Evolutionary conservation across 805 yeast species (phyloP), one percentile per base, ranked within the genome.

Genomic region (Wickerhamomyces rabaulensis): DNA sequence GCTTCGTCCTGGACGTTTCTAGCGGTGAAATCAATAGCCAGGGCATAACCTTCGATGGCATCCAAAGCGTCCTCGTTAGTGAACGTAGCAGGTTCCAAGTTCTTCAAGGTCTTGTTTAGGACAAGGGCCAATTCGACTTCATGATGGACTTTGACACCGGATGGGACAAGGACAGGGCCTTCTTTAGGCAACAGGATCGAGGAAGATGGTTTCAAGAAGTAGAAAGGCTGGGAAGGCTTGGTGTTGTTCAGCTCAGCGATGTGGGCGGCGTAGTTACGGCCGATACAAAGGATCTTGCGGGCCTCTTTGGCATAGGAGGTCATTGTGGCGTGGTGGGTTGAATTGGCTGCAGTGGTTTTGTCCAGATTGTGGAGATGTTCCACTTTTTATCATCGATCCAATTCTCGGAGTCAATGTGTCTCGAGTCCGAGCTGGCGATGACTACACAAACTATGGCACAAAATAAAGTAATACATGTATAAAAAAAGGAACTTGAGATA

Each of bases 231-330:
- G 31, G 74, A 70, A 2, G 99, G 98, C 19, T 78, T 74, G 21
- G 78, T 66, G 62, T 91, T 94, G 72, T 87, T 85, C 48, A 94
- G 72, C 65, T 94, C 99, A 52, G 84, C 78, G 62, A 90, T 87
- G 60, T 94, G 99, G 19, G 96, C 97, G n/a, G 89, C 95, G 63
- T 90, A 94, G 67, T 94, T 94, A 58, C 99, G 84, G 40, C 99
- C 99, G 54, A 94, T 92, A 66, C 99, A 94, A 16, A 94, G 77
- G 60, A 92, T 79, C 68, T 94, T 94, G 33, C 83, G 75, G 2
- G 88, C 90, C 17, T 69, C 59, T 47, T 77, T 80, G 38, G 82
- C 68, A 62, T 84, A 86, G 26, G 69, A 33, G 12, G 36, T 33
- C 36, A 33, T 33, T n/a, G 9, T 29, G 27, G 27, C n/a, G n/a